phyloP scores from a whole-genome alignment of 148 eudicot species.

The Gaultheria prostrata region DNA sequence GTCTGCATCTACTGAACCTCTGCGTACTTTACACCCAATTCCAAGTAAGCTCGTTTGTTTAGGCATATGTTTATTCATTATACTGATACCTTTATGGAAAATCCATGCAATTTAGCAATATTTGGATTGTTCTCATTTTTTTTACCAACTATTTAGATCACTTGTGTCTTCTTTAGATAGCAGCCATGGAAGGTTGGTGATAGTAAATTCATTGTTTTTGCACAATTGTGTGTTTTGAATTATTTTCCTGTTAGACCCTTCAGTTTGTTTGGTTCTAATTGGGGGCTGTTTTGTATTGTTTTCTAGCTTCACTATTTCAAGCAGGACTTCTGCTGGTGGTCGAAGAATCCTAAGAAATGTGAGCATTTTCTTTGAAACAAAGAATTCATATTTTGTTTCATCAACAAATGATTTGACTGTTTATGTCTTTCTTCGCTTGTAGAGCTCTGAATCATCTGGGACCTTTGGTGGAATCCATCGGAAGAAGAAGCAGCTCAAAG shows the following conservation, averaged over 20 bases:
- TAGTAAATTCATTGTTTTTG: background rate
- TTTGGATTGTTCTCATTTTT: too few relatives aligned
- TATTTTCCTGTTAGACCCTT: background rate
- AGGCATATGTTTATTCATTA: too few relatives aligned
- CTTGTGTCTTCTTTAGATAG: slow-evolving; percentile 60
- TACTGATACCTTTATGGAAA: too few relatives aligned
- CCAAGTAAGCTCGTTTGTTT: too few relatives aligned
- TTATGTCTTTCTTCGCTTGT: slow-evolving; percentile 6
- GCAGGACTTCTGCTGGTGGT: slow-evolving; percentile 59
- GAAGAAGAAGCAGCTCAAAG: slow-evolving; percentile 58
- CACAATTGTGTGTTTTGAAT: background rate
- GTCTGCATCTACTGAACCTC: too few relatives aligned
- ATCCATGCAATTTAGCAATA: too few relatives aligned
- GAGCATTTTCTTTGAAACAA: slow-evolving; percentile 22
- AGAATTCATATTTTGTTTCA: background rate
- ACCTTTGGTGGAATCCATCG: slow-evolving; percentile 51
- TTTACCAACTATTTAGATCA: too few relatives aligned
- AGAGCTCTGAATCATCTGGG: slow-evolving; percentile 70
- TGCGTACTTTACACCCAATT: too few relatives aligned
- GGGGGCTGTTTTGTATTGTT: slow-evolving; percentile 11
- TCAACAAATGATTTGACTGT: background rate
- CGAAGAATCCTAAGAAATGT: slow-evolving; percentile 65
- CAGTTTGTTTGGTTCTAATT: slow-evolving; percentile 11
- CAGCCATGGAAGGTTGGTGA: slow-evolving; percentile 63
- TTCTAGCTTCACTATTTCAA: slow-evolving; percentile 40